Conservation (phyloP, 768 basidiomycete species). For the Rhizopogon rudus region DNA sequence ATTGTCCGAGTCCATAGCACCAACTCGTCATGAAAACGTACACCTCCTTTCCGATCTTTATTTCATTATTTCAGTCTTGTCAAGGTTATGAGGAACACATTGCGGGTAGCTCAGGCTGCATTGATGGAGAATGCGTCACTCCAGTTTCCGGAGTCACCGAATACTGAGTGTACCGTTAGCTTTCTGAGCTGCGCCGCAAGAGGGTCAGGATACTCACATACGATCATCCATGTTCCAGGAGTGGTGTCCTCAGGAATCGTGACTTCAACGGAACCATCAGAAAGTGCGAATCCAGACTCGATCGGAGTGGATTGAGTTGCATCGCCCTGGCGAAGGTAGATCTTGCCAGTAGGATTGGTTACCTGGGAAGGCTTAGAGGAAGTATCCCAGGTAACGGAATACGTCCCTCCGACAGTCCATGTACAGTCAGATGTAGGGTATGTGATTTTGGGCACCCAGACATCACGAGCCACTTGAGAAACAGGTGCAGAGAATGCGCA, state of each 20-base stretch:
- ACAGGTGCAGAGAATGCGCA: slow-evolving; percentile 27
- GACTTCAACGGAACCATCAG: slow-evolving; percentile 30
- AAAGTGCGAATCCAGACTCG: slow-evolving; percentile 33
- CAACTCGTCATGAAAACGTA: not conserved
- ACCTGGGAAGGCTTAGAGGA: slow-evolving; percentile 38
- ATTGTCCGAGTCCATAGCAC: not conserved
- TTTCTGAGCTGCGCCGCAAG: not conserved
- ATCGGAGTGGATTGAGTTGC: slow-evolving; percentile 30
- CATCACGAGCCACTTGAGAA: slow-evolving; percentile 32
- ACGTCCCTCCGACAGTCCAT: slow-evolving; percentile 37
- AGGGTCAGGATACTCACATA: slow-evolving; percentile 31
- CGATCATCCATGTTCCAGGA: slow-evolving; percentile 38
- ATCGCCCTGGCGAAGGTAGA: slow-evolving; percentile 35
- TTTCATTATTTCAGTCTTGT: not conserved
- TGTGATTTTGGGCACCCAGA: slow-evolving; percentile 40
- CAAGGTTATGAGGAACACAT: not conserved
- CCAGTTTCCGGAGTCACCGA: slow-evolving; percentile 51
- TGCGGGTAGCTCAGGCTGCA: slow-evolving; percentile 4
- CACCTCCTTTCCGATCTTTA: not conserved
- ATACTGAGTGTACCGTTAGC: slow-evolving; percentile 29
- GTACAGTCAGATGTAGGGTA: slow-evolving; percentile 30
- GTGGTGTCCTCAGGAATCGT: slow-evolving; percentile 32
- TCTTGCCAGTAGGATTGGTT: slow-evolving; percentile 39
- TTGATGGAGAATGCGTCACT: slow-evolving; percentile 41
- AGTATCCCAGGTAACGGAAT: slow-evolving; percentile 44